phyloP scores from a whole-genome alignment of 2,329 filamentous ascomycete genomes.

The Tolypocladium tropicale region DNA sequence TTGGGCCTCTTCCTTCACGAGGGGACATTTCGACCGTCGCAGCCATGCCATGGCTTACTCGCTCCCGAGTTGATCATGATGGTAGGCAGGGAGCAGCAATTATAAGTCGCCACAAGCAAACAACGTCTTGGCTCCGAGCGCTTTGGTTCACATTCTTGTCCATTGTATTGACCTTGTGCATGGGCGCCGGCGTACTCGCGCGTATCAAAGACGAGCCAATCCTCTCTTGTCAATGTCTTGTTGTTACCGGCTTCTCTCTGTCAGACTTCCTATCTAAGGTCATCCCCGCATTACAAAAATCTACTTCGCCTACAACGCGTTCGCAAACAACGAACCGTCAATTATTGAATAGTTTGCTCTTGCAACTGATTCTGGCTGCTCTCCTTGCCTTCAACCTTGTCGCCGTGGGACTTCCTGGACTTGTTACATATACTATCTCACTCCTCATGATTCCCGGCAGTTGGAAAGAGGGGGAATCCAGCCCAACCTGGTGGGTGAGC shows the following conservation, averaged over 20 bases:
- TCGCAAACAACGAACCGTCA: too few species aligned
- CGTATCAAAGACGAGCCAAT: not conserved
- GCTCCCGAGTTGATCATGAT: not conserved
- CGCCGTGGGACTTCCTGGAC: not conserved
- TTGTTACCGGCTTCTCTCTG: not conserved
- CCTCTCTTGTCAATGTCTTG: not conserved
- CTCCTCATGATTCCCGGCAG: not conserved
- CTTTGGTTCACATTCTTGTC: not conserved
- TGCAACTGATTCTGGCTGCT: not conserved
- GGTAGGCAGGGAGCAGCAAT: not conserved
- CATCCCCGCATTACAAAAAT: not conserved
- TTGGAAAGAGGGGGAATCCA: not conserved
- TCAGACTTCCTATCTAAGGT: not conserved
- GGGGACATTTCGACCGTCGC: not conserved
- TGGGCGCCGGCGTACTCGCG: not conserved
- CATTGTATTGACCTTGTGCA: not conserved
- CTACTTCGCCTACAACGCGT: too few species aligned
- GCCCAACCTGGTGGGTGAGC: not conserved
- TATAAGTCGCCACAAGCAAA: not conserved
- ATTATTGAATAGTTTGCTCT: not conserved
- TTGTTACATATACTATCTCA: not conserved
- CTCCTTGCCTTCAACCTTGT: not conserved
- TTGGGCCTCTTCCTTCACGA: too few species aligned
- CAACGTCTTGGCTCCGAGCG: not conserved
- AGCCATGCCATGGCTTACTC: not conserved